Evolutionary conservation across 2,329 filamentous ascomycete genomes (phyloP).

Genomic region (Pseudocercospora fijiensis): DNA sequence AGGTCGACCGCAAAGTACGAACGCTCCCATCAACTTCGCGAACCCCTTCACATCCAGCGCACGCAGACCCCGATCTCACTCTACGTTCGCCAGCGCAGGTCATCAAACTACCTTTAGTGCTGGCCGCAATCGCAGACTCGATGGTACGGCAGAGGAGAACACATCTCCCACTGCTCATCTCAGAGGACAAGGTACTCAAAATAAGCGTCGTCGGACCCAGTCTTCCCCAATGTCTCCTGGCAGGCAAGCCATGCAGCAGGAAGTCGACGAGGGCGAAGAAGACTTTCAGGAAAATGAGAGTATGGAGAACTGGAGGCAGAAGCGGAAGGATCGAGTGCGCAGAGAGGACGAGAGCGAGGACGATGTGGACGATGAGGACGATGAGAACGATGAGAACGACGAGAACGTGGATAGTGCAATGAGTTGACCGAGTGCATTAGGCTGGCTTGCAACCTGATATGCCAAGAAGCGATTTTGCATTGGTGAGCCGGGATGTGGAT

Average conservation of each 20-base stretch:
- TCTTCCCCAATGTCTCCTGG: neutral
- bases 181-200: neutral
- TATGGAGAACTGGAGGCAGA: neutral
- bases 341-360: neutral
- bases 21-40: neutral
- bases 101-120: neutral
- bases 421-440: no score
- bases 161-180: neutral
- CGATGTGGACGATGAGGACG: neutral
- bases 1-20: neutral
- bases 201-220: conserved; percentile 1
- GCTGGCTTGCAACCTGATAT: no score
- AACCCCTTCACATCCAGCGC: neutral
- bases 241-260: neutral
- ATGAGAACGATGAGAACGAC: neutral
- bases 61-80: neutral
- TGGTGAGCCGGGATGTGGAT: no score
- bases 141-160: neutral
- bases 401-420: no score
- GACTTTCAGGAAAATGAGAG: conserved; percentile 1
- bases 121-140: neutral
- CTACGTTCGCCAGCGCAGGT: neutral
- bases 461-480: no score
- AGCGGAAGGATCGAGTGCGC: neutral
- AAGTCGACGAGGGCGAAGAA: neutral